Evolutionary conservation across 2,329 filamentous ascomycete genomes (phyloP), one percentile per base, ranked within the genome.

Genomic region (Tricladium varicosporioides): DNA sequence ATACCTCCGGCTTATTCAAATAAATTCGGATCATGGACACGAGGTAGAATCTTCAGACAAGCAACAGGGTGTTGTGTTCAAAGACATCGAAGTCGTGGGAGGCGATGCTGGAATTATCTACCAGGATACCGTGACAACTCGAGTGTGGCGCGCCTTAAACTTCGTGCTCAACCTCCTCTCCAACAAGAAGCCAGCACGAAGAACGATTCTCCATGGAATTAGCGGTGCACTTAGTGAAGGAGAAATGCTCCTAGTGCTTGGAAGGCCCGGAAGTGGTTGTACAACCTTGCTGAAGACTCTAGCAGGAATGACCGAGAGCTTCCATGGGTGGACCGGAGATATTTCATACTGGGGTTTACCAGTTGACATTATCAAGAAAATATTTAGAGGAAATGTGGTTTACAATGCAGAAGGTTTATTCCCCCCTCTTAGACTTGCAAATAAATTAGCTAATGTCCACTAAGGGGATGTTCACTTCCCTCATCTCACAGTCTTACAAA

Each of bases 401-500:
- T 91, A 91, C 69, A 90, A 89, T 62, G 84, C 89, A 14, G 88
- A 92, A 72, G 77, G 80, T 32, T 27, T 27, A 27, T 4, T 27
- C 22, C 7, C 7, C 7, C 22, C 22, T 27, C 22, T 27, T 27
- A 7, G 22, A 27, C 22, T 27, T 7, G 7, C 22, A 27, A 27
- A 27, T 7, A 27, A 27, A 27, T 27, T 27, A 7, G 22, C 22
- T 27, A 27, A 27, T 27, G 3, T 7, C 22, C 7, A 27, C 22
- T 4, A 40, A 40, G 36, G 36, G 53, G 87, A 90, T 66, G 78
- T 85, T 47, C 88, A 91, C 68, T 91, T 90, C 61, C 84, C 88
- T 0, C 84, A 87, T 10, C 74, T 92, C 11, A 89, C 85, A 0
- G 87, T 91, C 18, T 83, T 85, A 1, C 80, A 89, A 60, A 92